phyloP scores from a whole-genome alignment of 495 filamentous ascomycete genomes.

The Schizothecium vesticola region DNA sequence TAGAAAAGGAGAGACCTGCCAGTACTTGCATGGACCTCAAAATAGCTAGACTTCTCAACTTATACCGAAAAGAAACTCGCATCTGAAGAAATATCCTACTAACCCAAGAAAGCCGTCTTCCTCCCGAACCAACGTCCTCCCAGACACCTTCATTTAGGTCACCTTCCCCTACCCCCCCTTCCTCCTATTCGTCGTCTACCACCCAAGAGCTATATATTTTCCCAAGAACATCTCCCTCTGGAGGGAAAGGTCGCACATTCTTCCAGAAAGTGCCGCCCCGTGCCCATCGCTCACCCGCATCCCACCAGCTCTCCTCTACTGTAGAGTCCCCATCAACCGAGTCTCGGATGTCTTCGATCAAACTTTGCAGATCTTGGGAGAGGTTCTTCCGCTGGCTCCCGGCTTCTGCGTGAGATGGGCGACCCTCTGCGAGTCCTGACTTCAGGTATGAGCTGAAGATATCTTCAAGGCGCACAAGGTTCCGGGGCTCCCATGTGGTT shows the following conservation, averaged over 20 bases:
- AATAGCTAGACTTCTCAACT: no score
- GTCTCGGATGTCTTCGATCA: neutral
- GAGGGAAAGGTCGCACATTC: conserved; percentile 4
- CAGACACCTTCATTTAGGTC: neutral
- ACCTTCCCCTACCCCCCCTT: neutral
- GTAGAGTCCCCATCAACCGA: neutral
- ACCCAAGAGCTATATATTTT: neutral
- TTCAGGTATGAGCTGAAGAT: neutral
- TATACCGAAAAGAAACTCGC: no score
- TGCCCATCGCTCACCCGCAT: neutral
- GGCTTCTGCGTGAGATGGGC: neutral
- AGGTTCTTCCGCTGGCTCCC: neutral
- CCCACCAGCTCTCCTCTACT: neutral
- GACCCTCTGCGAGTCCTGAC: neutral
- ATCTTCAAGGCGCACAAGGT: neutral
- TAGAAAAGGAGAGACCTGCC: no score
- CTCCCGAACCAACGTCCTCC: no score
- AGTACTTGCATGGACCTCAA: no score
- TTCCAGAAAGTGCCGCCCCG: neutral
- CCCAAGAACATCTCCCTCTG: neutral
- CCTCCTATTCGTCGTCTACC: neutral
- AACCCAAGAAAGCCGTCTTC: no score
- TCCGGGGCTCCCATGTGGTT: no score
- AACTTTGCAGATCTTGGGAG: neutral
- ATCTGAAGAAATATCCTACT: no score